phyloP scores from a whole-genome alignment of 2,329 filamentous ascomycete genomes.

The Fusarium staphyleae region DNA sequence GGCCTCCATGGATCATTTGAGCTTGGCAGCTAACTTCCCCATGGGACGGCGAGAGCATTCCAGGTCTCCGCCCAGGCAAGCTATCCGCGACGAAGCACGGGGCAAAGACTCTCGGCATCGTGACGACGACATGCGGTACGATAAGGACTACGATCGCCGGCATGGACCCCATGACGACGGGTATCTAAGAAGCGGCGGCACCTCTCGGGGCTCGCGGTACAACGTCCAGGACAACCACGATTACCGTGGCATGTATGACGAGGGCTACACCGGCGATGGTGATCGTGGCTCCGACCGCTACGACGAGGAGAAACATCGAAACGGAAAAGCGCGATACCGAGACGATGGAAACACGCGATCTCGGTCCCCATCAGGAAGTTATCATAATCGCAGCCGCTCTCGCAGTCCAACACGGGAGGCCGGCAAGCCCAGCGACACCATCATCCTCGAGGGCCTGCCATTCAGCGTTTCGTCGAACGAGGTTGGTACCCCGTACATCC shows the following conservation, averaged over 20 bases:
- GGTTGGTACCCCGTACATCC: constrained; percentile 51
- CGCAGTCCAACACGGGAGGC: constrained; percentile 48
- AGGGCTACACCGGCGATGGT: constrained; percentile 43
- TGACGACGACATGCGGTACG: constrained; percentile 38
- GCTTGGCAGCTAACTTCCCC: constrained; percentile 55
- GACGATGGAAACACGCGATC: constrained; percentile 35
- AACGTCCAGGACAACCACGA: constrained; percentile 43
- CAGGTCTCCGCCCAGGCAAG: constrained; percentile 53
- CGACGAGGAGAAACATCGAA: constrained; percentile 31
- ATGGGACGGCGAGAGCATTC: constrained; percentile 53
- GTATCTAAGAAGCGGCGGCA: constrained; percentile 33
- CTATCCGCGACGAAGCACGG: constrained; percentile 47
- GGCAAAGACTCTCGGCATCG: constrained; percentile 39
- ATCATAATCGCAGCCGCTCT: constrained; percentile 45
- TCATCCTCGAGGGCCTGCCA: constrained; percentile 63
- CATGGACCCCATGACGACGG: constrained; percentile 42
- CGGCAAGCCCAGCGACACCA: constrained; percentile 56
- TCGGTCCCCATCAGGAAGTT: constrained; percentile 39
- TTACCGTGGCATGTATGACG: constrained; percentile 51
- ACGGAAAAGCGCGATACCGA: constrained; percentile 28
- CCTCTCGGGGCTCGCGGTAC: constrained; percentile 39
- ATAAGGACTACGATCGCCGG: constrained; percentile 35
- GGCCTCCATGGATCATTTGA: constrained; percentile 44
- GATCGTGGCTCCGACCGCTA: constrained; percentile 34
- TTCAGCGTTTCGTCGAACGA: constrained; percentile 57